Base-by-base conservation (phyloP, 257 asterid genomes). In the Nicotiana attenuata region DNA sequence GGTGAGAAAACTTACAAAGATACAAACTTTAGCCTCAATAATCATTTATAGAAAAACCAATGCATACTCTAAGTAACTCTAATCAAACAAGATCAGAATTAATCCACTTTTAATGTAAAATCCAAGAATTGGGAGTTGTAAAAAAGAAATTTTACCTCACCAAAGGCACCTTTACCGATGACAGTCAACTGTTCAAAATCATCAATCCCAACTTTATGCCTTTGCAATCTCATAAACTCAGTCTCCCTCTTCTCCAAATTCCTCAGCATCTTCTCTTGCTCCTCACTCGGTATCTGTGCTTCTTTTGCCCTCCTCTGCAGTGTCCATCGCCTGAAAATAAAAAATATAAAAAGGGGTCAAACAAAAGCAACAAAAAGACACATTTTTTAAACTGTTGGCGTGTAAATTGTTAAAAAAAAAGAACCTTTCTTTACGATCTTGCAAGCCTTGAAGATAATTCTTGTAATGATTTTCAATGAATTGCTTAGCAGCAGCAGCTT, bases 171-270 rank as follows among this genome's bases (percentile, higher is more conserved):
- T 91, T 88, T 96, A 50, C 99, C 99, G 80, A 96, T 94, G 76
- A 92, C 84, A 29, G 96, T 92, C 87, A 96, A 83, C 89, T 87
- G 99, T 89, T 96, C 98, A 76, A 96, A 96, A 78, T 96, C 99
- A 91, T 96, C 99, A 85, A 96, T 91, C 47, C 99, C 97, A 29
- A 96, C 95, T 89, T 94, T 96, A 88, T 94, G 98, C 92, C 98
- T 92, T 88, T 96, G 99, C 92, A 92, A 87, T 87, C 99, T 92
- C 99, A 96, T 96, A 82, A 86, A 96, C 87, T 92, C 99, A 0
- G 99, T 96, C 85, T 96, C 99, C 84, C 94, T 92, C 86, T 85
- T 92, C 90, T 92, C 99, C 93, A 96, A 88, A 88, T 94, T 94
- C 92, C 97, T 89, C 82, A 96, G 33, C 98, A 96, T 86, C 89